phyloP scores from a whole-genome alignment of 2,329 filamentous ascomycete genomes.

The Cytospora schulzeri region DNA sequence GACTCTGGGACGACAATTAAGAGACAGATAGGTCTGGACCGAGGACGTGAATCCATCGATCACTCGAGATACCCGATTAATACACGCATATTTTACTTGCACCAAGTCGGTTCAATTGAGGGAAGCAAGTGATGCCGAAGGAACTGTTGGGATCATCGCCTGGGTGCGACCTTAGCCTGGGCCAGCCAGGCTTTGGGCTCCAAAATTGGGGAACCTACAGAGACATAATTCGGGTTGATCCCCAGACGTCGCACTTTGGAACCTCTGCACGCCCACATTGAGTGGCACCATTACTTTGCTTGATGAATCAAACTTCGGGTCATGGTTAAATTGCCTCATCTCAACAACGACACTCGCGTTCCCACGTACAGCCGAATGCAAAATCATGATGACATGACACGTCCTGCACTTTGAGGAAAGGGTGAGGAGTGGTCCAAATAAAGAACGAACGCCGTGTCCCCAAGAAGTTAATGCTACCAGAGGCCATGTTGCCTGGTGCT shows the following conservation, averaged over 20 bases:
- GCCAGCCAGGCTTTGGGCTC: neutral
- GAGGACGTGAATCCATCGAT: neutral
- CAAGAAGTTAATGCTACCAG: neutral
- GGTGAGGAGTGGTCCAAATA: neutral
- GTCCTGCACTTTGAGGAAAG: no score
- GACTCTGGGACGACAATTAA: slow-evolving; percentile 50
- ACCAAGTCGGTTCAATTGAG: neutral
- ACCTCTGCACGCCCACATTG: neutral
- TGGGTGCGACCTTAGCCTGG: neutral
- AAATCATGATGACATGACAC: no score
- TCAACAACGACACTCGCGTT: no score
- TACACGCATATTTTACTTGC: neutral
- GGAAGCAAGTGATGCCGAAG: neutral
- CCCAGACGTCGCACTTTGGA: neutral
- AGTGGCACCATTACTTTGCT: no score
- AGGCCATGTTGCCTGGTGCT: neutral
- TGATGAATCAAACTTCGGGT: no score
- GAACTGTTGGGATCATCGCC: neutral
- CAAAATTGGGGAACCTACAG: neutral
- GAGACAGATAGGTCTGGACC: neutral
- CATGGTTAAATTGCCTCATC: no score
- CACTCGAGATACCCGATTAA: neutral
- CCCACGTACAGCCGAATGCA: no score
- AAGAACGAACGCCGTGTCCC: neutral
- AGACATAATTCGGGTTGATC: neutral